Percentiles rank a stretch among this genome's conserved stretches.
These are phyloP conservation scores for Penicillium polonicum DNA, from an alignment of 2,329 filamentous ascomycete species.

Conservation along the genomic window DNA sequence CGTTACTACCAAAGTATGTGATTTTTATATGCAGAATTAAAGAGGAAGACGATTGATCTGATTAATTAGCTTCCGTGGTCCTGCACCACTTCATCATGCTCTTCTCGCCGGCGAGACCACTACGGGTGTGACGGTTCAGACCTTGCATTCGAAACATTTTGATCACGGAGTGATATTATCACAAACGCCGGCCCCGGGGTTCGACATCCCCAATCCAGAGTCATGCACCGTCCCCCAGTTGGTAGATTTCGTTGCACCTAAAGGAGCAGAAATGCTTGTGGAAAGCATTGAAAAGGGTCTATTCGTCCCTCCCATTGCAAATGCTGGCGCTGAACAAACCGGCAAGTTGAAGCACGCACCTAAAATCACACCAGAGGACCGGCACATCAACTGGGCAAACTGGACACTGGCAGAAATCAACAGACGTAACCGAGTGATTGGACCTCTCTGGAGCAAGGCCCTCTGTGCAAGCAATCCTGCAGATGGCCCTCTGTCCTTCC, in stretches of 20 bases:
- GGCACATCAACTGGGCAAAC: constrained; percentile 59
- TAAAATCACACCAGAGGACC: constrained; percentile 68
- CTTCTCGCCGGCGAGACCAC: constrained; percentile 60
- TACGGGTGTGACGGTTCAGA: constrained; percentile 84
- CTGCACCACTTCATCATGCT: constrained; percentile 84
- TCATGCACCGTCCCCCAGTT: constrained; percentile 52
- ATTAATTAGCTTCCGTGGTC: constrained; percentile 66
- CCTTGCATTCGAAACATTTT: constrained; percentile 71
- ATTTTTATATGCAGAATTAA: background rate
- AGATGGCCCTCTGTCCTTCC: constrained; percentile 21
- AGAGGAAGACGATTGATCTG: background rate
- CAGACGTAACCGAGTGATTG: constrained; percentile 60
- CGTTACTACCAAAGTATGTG: constrained; percentile 75
- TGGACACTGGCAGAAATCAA: constrained; percentile 57
- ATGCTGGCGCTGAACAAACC: constrained; percentile 27
- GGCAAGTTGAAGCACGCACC: constrained; percentile 57
- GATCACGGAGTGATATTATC: constrained; percentile 75
- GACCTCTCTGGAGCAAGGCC: constrained; percentile 62
- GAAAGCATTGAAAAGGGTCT: constrained; percentile 60
- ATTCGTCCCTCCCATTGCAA: constrained; percentile 62
- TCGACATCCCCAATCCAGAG: constrained; percentile 50
- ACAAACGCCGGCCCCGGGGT: constrained; percentile 62
- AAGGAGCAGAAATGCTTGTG: constrained; percentile 71
- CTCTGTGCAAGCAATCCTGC: constrained; percentile 24
- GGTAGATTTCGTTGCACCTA: constrained; percentile 55